These are phyloP conservation scores for Stemphylium lycopersici DNA, from an alignment of 2,329 filamentous ascomycete species.

Conservation along the genomic window DNA sequence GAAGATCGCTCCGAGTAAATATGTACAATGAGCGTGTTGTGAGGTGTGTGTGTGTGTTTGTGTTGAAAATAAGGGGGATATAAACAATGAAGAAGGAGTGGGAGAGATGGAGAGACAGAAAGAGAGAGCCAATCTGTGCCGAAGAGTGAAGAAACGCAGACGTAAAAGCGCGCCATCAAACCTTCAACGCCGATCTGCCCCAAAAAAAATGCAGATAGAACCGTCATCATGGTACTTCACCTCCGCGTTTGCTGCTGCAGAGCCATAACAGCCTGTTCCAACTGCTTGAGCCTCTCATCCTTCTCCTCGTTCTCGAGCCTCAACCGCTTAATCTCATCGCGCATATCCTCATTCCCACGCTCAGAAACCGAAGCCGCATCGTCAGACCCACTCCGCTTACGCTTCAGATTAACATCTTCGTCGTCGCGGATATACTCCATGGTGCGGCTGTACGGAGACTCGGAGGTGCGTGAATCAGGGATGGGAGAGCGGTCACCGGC, in stretches of 20 bases:
- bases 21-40: slow-evolving; percentile 15
- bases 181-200: too few species aligned
- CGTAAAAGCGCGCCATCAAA: neutral
- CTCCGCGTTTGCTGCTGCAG: slow-evolving; percentile 42
- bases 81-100: too few species aligned
- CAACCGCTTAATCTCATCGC: slow-evolving; percentile 50
- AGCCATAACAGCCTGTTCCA: slow-evolving; percentile 45
- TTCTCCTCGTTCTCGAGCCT: slow-evolving; percentile 51
- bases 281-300: slow-evolving; percentile 44
- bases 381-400: slow-evolving; percentile 41
- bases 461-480: slow-evolving; percentile 28
- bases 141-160: neutral
- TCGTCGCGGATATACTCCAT: slow-evolving; percentile 30
- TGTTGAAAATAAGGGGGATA: slow-evolving; percentile 1
- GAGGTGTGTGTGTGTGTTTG: slow-evolving; percentile 17
- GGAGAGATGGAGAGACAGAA: too few species aligned
- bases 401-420: slow-evolving; percentile 38
- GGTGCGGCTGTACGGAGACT: slow-evolving; percentile 33
- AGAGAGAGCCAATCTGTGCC: too few species aligned
- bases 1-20: slow-evolving; percentile 5
- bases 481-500: slow-evolving; percentile 23
- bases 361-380: slow-evolving; percentile 24
- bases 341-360: slow-evolving; percentile 42
- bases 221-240: slow-evolving; percentile 4
- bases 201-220: too few species aligned